Conservation (phyloP, 129 eudicot species). For the Calendula officinalis region DNA sequence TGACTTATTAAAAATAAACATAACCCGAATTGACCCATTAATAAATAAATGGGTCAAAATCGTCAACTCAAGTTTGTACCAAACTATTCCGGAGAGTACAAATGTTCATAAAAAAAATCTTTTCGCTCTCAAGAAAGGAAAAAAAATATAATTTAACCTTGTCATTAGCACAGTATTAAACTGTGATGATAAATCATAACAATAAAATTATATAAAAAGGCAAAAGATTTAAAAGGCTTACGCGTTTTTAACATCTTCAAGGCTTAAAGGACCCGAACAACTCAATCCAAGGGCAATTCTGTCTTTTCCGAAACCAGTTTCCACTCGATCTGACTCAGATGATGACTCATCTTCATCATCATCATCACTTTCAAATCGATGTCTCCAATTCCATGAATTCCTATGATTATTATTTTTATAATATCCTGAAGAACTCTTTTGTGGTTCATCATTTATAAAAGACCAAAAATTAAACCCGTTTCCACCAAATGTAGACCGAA, state of each 20-base stretch:
- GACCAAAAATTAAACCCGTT: conserved; percentile 59
- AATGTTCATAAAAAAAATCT: no score
- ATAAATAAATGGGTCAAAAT: no score
- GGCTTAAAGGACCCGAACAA: conserved; percentile 71
- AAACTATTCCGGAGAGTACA: no score
- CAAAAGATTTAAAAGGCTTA: conserved; percentile 31
- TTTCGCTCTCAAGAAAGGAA: no score
- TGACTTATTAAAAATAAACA: no score
- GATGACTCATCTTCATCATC: conserved; percentile 50
- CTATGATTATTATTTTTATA: conserved; percentile 29
- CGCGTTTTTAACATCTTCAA: conserved; percentile 88
- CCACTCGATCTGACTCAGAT: conserved; percentile 39
- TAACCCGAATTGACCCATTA: no score
- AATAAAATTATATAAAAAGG: neutral
- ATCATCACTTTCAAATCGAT: conserved; percentile 40
- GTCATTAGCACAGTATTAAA: no score
- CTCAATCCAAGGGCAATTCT: conserved; percentile 76
- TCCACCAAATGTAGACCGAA: conserved; percentile 72
- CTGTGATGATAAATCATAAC: neutral
- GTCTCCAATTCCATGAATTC: conserved; percentile 44
- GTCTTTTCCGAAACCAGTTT: conserved; percentile 42
- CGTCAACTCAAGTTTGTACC: no score
- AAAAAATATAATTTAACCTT: no score
- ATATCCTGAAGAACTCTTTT: conserved; percentile 52
- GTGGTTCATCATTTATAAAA: conserved; percentile 57